Evolutionary conservation across 768 basidiomycete genomes (phyloP).

Genomic region (Butyriboletus loyo): DNA sequence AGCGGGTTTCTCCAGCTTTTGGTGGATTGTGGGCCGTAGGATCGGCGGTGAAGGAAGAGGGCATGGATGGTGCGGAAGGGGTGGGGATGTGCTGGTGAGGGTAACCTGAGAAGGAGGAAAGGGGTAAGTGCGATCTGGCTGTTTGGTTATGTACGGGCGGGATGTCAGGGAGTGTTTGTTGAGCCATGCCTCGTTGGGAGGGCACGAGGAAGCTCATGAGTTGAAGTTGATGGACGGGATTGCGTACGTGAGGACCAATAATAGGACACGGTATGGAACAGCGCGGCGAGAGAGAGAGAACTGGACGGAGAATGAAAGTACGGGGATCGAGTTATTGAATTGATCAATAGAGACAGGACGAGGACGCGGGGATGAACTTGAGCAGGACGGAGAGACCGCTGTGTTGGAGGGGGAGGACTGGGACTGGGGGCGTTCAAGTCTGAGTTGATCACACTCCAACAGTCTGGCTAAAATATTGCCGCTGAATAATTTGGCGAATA

Average conservation of each 20-base stretch:
- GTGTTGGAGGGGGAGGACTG: neutral
- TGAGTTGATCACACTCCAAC: conserved; percentile 17
- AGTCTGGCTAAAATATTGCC: conserved; percentile 21
- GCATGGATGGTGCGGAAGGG: conserved; percentile 26
- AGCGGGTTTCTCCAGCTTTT: conserved; percentile 69
- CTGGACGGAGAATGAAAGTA: conserved; percentile 18
- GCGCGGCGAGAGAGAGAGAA: conserved; percentile 8
- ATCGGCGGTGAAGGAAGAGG: conserved; percentile 34
- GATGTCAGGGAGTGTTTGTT: conserved; percentile 26
- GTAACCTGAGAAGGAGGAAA: conserved; percentile 37
- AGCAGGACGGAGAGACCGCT: neutral
- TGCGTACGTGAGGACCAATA: conserved; percentile 20
- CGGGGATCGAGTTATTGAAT: conserved; percentile 14
- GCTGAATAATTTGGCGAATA: conserved; percentile 23
- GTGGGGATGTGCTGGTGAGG: conserved; percentile 31
- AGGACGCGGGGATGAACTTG: conserved; percentile 1
- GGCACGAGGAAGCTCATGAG: conserved; percentile 36
- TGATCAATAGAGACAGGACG: conserved; percentile 12
- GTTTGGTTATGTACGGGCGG: conserved; percentile 33
- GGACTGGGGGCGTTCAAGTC: conserved; percentile 15
- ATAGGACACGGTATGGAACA: conserved; percentile 19
- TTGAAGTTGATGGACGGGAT: conserved; percentile 18
- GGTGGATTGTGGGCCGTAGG: conserved; percentile 40
- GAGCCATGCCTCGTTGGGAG: conserved; percentile 32
- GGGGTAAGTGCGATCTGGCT: conserved; percentile 35